phyloP scores from a whole-genome alignment of 2,329 filamentous ascomycete species.

The Exophiala sp. region DNA sequence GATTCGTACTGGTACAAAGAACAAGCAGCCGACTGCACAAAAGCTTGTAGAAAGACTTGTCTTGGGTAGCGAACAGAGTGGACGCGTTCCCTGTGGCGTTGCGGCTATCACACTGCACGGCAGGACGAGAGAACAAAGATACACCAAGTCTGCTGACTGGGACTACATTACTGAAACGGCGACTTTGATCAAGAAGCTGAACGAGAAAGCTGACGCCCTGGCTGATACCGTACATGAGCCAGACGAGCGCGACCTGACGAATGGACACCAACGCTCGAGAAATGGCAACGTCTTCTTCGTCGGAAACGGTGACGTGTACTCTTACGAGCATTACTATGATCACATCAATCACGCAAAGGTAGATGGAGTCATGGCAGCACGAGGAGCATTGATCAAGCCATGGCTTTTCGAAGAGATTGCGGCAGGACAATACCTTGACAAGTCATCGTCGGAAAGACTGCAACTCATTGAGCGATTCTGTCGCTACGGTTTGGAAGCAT shows the following conservation, averaged over 20 bases:
- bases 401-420: constrained; percentile 98
- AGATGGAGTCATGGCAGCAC: constrained; percentile 95
- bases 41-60: constrained; percentile 80
- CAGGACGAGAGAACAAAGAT: constrained; percentile 87
- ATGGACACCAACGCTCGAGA: constrained; percentile 39
- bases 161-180: constrained; percentile 88
- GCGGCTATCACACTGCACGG: constrained; percentile 96
- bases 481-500: constrained; percentile 85
- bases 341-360: constrained; percentile 75
- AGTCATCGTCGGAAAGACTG: constrained; percentile 82
- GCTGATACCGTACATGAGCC: constrained; percentile 75
- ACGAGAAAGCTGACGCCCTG: constrained; percentile 61
- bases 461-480: constrained; percentile 83
- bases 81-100: constrained; percentile 72
- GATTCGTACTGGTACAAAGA: constrained; percentile 85
- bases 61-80: constrained; percentile 53
- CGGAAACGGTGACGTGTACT: constrained; percentile 95
- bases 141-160: constrained; percentile 92
- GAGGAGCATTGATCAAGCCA: constrained; percentile 92
- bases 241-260: constrained; percentile 68
- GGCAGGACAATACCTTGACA: constrained; percentile 89
- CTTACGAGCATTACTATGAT: constrained; percentile 79
- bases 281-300: constrained; percentile 77
- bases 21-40: constrained; percentile 71
- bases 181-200: constrained; percentile 75